Evolutionary conservation across 768 basidiomycete species (phyloP), one percentile per base, ranked within the genome.

Genomic region (Porpolomopsis calyptriformis): DNA sequence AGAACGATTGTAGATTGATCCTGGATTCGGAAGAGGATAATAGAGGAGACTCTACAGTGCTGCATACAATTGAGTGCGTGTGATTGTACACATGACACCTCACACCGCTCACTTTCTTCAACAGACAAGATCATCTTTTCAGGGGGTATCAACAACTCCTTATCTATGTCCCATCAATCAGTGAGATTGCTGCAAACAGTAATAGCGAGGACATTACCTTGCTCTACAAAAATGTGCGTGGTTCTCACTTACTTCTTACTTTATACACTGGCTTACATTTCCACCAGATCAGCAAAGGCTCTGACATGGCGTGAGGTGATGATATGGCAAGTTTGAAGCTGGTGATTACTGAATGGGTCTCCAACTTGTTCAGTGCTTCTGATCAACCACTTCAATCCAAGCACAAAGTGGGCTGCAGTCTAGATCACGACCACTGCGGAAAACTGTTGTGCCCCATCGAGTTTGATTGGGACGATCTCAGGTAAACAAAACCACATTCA

Each of bases 391-490:
- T 41, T 31, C 26, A 20, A 19, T 31, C 23, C 11, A 20, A 49
- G 10, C 2, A 34, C 23, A 46, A 47, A 20, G 49, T 40, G n/a
- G 46, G 47, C 20, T 51, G 55, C 31, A 55, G 56, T 4, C 34
- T 57, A 23, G 45, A 51, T 20, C 49, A 56, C 31, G 48, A 55
- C 19, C 26, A 48, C 9, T 49, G 43, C 9, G 56, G 54, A 7
- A 8, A 24, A 23, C 43, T 55, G 23, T 48, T 57, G 4, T 57
- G 55, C 42, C 51, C 56, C 2, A 45, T 47, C 27, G 53, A 54
- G 35, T 50, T 25, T 39, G 40, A 52, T 22, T 57, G 56, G 56
- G 45, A 41, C 29, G 45, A 57, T 22, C n/a, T 23, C 5, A 29
- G 40, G 55, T 57, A 45, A 20, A 36, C 44, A 34, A 16, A 36